Percentiles rank a stretch among this genome's conserved stretches.
Evolutionary conservation across 495 filamentous ascomycete genomes (phyloP).

Genomic region (Rusavskia elegans): DNA sequence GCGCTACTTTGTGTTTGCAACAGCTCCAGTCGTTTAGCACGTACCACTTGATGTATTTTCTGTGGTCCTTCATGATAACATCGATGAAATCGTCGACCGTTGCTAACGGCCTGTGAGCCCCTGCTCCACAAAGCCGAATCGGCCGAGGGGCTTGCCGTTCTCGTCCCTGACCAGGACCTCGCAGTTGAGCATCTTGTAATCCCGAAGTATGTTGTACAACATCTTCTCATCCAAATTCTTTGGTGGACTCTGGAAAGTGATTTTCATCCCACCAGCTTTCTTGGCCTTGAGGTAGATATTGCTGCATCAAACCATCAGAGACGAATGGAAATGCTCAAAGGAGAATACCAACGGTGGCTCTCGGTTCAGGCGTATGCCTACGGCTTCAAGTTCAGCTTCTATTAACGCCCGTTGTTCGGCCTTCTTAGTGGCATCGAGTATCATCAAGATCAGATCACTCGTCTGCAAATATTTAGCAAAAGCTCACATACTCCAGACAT

Average conservation of each 20-base stretch:
- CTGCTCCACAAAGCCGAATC: neutral
- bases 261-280: conserved; percentile 97
- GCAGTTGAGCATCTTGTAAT: conserved; percentile 98
- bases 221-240: conserved; percentile 94
- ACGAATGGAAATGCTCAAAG: neutral
- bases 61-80: conserved; percentile 96
- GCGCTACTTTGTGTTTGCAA: no score
- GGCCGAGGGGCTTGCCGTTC: conserved; percentile 34
- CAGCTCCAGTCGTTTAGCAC: neutral
- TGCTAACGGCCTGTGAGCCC: conserved; percentile 24
- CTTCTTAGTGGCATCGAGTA: conserved; percentile 92
- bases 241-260: conserved; percentile 80
- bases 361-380: conserved; percentile 87
- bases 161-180: conserved; percentile 94
- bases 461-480: conserved; percentile 36
- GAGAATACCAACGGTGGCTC: conserved; percentile 61
- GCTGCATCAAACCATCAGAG: conserved; percentile 21
- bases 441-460: conserved; percentile 92
- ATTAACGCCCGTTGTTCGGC: conserved; percentile 84
- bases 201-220: conserved; percentile 85
- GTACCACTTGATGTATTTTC: conserved; percentile 86
- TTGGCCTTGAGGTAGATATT: conserved; percentile 99
- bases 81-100: conserved; percentile 99
- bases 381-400: conserved; percentile 88
- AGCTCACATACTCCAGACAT: neutral